Base-by-base conservation (phyloP, 352 stramenopile species). In the Pythium diclinum region DNA sequence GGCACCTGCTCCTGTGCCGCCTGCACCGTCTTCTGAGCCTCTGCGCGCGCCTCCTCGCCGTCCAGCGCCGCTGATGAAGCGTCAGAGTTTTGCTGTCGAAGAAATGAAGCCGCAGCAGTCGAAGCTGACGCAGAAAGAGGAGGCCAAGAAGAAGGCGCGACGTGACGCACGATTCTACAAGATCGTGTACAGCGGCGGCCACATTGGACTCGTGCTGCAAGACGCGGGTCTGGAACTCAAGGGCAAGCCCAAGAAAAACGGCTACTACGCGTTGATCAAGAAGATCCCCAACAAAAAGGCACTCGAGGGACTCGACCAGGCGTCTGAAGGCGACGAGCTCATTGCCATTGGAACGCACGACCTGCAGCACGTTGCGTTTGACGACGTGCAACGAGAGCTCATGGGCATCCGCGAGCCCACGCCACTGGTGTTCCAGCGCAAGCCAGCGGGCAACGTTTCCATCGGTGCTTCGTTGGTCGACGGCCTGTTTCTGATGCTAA, bases 321-420 rank as follows among this genome's bases (percentile, higher is more conserved):
- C 74, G 49, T 68, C 61, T 13, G 52, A 72, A 0, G 81, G 81
- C 17, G 83, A 92, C 61, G 65, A 89, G 72, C 78, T 92, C 51
- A 87, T 92, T 67, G 83, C 79, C 30, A 89, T 92, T 42, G 83
- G 75, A 30, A 70, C 71, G 38, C 76, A 65, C 44, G 83, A 92
- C 66, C 61, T 92, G 61, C 79, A 90, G 68, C 75, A 83, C 69
- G 54, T 85, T 53, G 58, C 71, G 19, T 90, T 89, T 44, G 77
- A 91, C 7, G 65, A 88, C 16, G 79, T 92, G 19, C 75, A 83
- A 54, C 63, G 48, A 19, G 71, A 81, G 46, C 68, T 92, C 16
- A 60, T 52, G 6, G 56, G 53, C 28, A 87, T 92, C 47, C 72
- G 56, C 28, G 47, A 59, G 5, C 75, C 78, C 6, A 90, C 83